Evolutionary conservation across 1,139 yeast genomes (phyloP), one percentile per base, ranked within the genome.

Genomic region (Pichia sp.): DNA sequence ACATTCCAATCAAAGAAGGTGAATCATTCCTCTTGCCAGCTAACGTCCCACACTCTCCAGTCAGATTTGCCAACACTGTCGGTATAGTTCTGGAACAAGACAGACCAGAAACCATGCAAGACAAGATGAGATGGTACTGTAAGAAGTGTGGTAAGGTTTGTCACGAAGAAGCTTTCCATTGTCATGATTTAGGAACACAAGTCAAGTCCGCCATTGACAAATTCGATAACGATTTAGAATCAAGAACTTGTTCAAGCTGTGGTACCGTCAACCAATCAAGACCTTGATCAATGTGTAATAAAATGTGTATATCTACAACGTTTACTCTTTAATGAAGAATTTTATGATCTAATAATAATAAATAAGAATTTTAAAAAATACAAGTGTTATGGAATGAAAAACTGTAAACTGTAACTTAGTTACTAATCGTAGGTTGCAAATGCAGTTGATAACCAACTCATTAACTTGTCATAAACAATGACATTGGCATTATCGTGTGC

Each of bases 31-130:
- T 91, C 53, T 75, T 91, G 32, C 96, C 96, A 1, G 83, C 85
- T 1, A 87, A 88, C 62, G 76, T 79, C 3, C 98, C 98, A 1
- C 97, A 91, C 64, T 87, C 85, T 57, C 97, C 98, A 1, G 93
- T 88, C 17, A 73, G 98, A 57, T 91, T 79, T 64, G 85, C 83
- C 10, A 72, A 90, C 59, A 89, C 97, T 0, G 83, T 91, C 28
- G 98, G 98, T 0, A 71, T 91, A 42, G 98, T 91, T 7, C 87
- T 91, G n/a, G 98, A 91, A 61, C 96, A 90, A 66, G 96, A 89
- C 61, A 75, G 97, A 55, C 96, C 96, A 0, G 69, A 70, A 46
- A 87, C 78, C 2, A 70, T 77, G 33, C 73, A 45, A 15, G 65
- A 61, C 45, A 55, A 58, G 40, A 47, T 61, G 58, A 75, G 96